phyloP scores from a whole-genome alignment of 805 yeast species.

The Sungouiozyma ichnusensis region DNA sequence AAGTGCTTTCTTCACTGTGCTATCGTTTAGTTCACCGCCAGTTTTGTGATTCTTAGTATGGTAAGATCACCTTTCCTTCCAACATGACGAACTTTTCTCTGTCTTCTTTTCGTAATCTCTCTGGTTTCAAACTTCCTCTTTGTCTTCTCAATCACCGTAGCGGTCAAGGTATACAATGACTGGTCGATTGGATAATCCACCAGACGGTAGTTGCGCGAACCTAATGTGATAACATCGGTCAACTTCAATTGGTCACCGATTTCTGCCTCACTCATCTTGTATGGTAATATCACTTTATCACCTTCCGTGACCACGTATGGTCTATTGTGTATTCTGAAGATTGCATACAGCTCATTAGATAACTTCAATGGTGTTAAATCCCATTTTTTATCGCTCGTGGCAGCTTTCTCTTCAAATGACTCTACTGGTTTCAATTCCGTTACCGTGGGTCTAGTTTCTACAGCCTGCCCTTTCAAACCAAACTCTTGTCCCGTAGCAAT shows the following conservation, averaged over 20 bases:
- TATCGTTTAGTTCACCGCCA: constrained; percentile 47
- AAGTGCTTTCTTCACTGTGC: constrained; percentile 4
- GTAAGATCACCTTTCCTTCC: constrained; percentile 65
- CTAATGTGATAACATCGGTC: constrained; percentile 68
- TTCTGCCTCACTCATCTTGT: constrained; percentile 58
- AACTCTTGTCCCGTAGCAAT: too few relatives aligned
- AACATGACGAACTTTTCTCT: constrained; percentile 61
- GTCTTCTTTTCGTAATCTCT: constrained; percentile 70
- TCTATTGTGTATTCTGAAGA: constrained; percentile 69
- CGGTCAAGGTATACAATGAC: constrained; percentile 49
- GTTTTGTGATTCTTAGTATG: constrained; percentile 63
- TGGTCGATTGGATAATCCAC: constrained; percentile 46
- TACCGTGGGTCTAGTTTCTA: too few relatives aligned
- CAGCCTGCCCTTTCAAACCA: too few relatives aligned
- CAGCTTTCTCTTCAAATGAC: too few relatives aligned
- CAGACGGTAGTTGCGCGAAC: constrained; percentile 72
- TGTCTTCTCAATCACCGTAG: constrained; percentile 78
- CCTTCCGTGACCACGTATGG: constrained; percentile 88
- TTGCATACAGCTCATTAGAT: constrained; percentile 67
- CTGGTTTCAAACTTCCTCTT: constrained; percentile 64
- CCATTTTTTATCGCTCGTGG: not conserved
- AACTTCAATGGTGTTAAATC: constrained; percentile 56
- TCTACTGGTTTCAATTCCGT: too few relatives aligned
- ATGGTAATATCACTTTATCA: constrained; percentile 73
- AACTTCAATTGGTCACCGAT: constrained; percentile 77